These are phyloP conservation scores for Nicotiana noctiflora DNA, from an alignment of 257 asterid species.

Conservation along the genomic window DNA sequence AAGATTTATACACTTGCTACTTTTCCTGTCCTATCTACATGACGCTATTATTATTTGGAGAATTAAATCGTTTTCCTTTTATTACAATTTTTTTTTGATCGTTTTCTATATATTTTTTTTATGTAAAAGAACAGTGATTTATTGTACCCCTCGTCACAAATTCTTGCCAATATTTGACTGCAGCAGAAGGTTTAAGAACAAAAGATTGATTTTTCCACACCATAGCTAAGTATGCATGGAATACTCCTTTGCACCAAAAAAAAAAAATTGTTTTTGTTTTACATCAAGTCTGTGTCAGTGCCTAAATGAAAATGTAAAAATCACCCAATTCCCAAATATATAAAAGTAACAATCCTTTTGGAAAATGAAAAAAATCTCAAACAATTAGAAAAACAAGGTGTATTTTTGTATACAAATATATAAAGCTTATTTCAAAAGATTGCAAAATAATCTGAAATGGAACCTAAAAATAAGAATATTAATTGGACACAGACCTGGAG, in stretches of 20 bases:
- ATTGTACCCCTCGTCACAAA: not conserved
- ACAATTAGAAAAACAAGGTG: not conserved
- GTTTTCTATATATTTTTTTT: too few species aligned
- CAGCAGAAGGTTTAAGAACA: not conserved
- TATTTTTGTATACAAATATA: too few species aligned
- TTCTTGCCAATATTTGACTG: not conserved
- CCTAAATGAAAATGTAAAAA: not conserved
- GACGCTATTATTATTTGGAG: not conserved
- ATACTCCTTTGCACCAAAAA: not conserved
- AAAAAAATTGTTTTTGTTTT: not conserved
- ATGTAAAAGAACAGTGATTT: not conserved
- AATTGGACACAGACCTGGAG: not conserved
- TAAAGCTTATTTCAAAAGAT: not conserved
- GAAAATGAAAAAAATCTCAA: not conserved
- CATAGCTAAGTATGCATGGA: not conserved
- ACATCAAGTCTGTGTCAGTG: not conserved
- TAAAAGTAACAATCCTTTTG: not conserved
- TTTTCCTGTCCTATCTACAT: not conserved
- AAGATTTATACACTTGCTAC: not conserved
- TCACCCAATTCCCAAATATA: not conserved
- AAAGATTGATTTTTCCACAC: not conserved
- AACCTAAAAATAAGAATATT: too few species aligned
- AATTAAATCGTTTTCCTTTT: not conserved
- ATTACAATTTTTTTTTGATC: not conserved
- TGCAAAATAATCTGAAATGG: not conserved